Evolutionary conservation across 2,329 filamentous ascomycete genomes (phyloP), one percentile per base, ranked within the genome.

Genomic region (Cytospora schulzeri): DNA sequence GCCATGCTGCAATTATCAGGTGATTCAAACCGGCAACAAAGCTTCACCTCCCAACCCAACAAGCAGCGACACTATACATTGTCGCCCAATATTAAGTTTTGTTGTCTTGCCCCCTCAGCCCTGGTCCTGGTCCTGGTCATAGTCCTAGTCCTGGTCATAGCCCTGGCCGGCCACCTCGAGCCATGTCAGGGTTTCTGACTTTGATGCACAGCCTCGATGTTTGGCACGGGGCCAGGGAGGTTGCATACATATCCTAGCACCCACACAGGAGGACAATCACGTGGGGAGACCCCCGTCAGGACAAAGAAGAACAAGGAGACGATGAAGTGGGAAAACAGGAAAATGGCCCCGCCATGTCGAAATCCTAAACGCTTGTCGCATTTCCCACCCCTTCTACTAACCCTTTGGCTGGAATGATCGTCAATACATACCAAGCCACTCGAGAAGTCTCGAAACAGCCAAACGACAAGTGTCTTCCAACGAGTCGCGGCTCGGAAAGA

Each of bases 1-100:
- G 51, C 51, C 50, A 45, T 51, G 58, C 58, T 61, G 58, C 51
- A 51, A 31, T 61, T 52, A 38, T 54, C 24, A 62, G 59, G 38
- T 22, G 28, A 45, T 38, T 48, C 35, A 17, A 41, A 19, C 38
- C 51, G 51, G 59, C 59, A 61, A 55, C 55, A 48, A 19, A 55
- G 48, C 59, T 41, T 54, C 45, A 41, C 58, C 22, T 31, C 33
- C 58, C 58, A 19, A 24, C n/a, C 19, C 58, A 38, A 59, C 28
- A 54, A n/a, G 24, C 33, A 55, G 45, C 31, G 45, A 52, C 22
- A 52, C 19, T 41, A 41, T 41, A 17, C 38, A 41, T 41, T 41
- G 15, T 41, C 19, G 38, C 38, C 38, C 38, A 41, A 41, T n/a
- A 19, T n/a, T n/a, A 41, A 17, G 17, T 41, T 19, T n/a, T n/a